Conservation (phyloP, 1,284 basidiomycete genomes). For the Trichosporon inkin region DNA sequence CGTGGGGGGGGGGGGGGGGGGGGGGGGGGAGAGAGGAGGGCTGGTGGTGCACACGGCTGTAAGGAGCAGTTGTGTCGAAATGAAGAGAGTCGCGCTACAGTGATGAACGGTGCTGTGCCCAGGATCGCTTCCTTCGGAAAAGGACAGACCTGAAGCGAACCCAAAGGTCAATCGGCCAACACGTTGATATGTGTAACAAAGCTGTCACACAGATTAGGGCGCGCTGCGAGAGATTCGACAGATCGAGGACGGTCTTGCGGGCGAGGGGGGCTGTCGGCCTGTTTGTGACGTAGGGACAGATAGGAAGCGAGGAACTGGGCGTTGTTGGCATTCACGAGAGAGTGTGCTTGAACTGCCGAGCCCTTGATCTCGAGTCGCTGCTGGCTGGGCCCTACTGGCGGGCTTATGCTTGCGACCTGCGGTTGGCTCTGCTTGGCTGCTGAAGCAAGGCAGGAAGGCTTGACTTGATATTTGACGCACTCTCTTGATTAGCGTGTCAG, state of each 20-base stretch:
- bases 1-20: no score
- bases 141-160: constrained; percentile 1
- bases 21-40: not conserved
- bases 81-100: not conserved
- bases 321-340: not conserved
- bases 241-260: not conserved
- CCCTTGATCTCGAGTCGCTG: not conserved
- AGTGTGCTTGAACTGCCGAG: not conserved
- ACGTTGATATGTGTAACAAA: not conserved
- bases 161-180: not conserved
- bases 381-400: not conserved
- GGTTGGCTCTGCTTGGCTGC: not conserved
- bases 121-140: not conserved
- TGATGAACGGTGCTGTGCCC: not conserved
- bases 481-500: constrained; percentile 1
- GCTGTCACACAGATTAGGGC: not conserved
- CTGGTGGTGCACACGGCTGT: not conserved
- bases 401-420: not conserved
- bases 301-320: not conserved
- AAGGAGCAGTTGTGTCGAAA: not conserved
- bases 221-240: not conserved
- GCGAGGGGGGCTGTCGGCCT: not conserved
- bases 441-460: not conserved
- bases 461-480: not conserved
- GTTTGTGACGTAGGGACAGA: constrained; percentile 3